Evolutionary conservation across 129 eudicot genomes (phyloP).

Genomic region (Chrysanthemum lavandulifolium): DNA sequence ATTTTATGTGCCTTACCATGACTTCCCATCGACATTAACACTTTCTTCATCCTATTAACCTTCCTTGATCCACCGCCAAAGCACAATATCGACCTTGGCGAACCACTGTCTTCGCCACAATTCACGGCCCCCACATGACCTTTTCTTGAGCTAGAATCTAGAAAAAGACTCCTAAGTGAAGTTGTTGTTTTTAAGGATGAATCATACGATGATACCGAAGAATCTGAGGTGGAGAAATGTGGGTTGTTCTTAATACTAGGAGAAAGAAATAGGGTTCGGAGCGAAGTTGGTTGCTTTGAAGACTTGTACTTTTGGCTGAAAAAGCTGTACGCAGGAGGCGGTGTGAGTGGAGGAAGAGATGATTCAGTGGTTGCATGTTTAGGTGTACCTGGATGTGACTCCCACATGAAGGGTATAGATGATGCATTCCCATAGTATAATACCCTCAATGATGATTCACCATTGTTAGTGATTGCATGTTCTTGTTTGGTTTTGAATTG

Average conservation of each 20-base stretch:
- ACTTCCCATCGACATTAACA: conserved; percentile 44
- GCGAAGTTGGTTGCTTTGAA: conserved; percentile 26
- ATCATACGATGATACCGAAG: conserved; percentile 16
- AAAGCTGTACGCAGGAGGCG: conserved; percentile 53
- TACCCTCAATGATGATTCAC: conserved; percentile 28
- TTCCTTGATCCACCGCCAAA: conserved; percentile 37
- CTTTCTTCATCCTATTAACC: conserved; percentile 31
- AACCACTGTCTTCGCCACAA: conserved; percentile 3
- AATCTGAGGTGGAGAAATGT: conserved; percentile 18
- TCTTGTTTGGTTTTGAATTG: conserved; percentile 22
- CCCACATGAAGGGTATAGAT: conserved; percentile 76
- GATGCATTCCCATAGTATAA: conserved; percentile 21
- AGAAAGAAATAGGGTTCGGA: conserved; percentile 36
- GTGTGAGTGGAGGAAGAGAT: conserved; percentile 59
- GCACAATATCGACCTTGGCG: conserved; percentile 35
- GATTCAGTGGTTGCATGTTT: conserved; percentile 41
- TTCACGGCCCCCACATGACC: background rate
- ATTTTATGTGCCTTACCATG: conserved; percentile 22
- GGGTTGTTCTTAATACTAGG: conserved; percentile 10
- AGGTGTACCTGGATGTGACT: conserved; percentile 81
- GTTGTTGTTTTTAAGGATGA: background rate
- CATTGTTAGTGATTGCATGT: conserved; percentile 19
- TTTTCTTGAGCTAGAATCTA: conserved; percentile 23
- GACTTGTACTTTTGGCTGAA: conserved; percentile 11
- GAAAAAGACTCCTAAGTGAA: conserved; percentile 30